Evolutionary conservation across 2,329 filamentous ascomycete genomes (phyloP), one percentile per base, ranked within the genome.

Genomic region (Rugonectria rugulosa): DNA sequence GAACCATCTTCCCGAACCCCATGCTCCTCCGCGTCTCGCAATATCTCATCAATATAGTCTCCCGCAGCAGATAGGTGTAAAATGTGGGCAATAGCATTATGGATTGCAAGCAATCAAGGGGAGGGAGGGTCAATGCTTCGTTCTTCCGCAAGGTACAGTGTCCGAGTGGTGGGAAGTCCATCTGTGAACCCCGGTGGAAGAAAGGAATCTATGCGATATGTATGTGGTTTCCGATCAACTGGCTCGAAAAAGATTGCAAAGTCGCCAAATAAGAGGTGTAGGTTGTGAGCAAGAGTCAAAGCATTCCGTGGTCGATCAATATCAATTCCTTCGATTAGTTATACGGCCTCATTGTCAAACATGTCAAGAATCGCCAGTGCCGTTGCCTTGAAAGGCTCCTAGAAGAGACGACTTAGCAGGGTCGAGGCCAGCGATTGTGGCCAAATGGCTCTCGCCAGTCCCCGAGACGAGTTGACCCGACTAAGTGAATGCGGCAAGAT

Each of bases 251-350:
- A 68, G 11, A 68, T 41, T 6, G 55, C 12, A 32, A 67, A 68
- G 23, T 60, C 46, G 21, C 62, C 62, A 55, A 68, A 64, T 2
- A 20, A 26, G 14, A 41, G n/a, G 19, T 66, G 65, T 19, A 53
- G 43, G n/a, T 15, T 45, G 10, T 31, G 31, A 12, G 60, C 65
- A 12, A 68, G 60, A 5, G 63, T 59, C 3, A 67, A 20, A n/a
- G 75, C 74, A 60, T 79, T 79, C 19, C 62, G 58, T 19, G 73
- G 72, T 42, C 70, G 68, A 59, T 79, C 74, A 49, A 79, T 77
- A 9, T 77, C 66, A 23, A 57, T 48, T 44, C 74, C 75, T 37
- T 76, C 66, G 42, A 78, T 77, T 2, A 76, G 47, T 60, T 72
- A 62, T 9, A 64, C 63, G 27, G 72, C 64, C 21, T 68, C 71